A percentile compares a stretch with the other conserved stretches of the same genome.
Evolutionary conservation across 2,329 filamentous ascomycete species (phyloP).

Genomic region (Didymella lethalis): DNA sequence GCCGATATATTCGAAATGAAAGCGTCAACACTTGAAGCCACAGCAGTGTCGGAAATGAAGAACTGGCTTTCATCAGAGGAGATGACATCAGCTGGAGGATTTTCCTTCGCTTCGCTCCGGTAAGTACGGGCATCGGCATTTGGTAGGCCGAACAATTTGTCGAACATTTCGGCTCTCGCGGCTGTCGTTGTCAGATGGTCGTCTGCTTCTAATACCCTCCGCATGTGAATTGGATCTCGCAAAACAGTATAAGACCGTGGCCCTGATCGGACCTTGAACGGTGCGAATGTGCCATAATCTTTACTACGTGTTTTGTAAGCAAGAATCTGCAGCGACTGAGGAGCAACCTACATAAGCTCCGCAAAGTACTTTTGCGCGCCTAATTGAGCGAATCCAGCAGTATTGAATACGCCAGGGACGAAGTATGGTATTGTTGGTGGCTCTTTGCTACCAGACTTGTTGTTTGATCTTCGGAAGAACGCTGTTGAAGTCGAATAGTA

Average conservation of each 20-base stretch:
- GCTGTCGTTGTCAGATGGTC: conserved; percentile 17
- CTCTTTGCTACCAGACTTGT: conserved; percentile 18
- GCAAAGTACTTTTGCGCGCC: conserved; percentile 37
- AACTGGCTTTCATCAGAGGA: not conserved
- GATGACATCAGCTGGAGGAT: not conserved
- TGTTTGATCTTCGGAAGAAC: conserved; percentile 31
- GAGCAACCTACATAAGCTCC: conserved; percentile 30
- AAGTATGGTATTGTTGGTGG: conserved; percentile 38
- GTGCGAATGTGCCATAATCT: conserved; percentile 33
- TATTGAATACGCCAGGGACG: conserved; percentile 34
- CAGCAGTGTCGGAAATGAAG: conserved; percentile 25
- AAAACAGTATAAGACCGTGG: conserved; percentile 31
- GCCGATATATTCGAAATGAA: conserved; percentile 34
- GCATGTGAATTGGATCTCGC: conserved; percentile 33
- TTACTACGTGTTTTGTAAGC: conserved; percentile 29
- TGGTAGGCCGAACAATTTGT: conserved; percentile 28
- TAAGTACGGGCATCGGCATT: conserved; percentile 18
- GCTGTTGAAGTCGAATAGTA: conserved; percentile 31
- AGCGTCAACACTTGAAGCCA: conserved; percentile 23
- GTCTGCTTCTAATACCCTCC: conserved; percentile 25
- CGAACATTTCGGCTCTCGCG: conserved; percentile 16
- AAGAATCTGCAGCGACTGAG: not conserved
- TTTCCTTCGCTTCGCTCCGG: not conserved
- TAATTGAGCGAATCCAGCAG: conserved; percentile 27
- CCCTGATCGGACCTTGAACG: conserved; percentile 36